phyloP scores from a whole-genome alignment of 257 asterid genomes.

The Paulownia fortunei region DNA sequence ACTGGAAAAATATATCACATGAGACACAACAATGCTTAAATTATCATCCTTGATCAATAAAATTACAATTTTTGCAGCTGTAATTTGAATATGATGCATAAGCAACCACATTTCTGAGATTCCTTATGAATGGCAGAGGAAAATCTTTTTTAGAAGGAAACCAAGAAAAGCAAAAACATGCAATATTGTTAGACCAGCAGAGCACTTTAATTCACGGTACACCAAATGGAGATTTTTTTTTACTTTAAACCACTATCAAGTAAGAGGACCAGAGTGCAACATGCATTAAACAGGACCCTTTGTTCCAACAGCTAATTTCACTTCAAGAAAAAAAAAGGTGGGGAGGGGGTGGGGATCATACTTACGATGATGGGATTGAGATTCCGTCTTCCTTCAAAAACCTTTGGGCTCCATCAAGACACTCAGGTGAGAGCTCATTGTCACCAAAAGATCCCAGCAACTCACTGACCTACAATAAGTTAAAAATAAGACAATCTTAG shows the following conservation, averaged over 20 bases:
- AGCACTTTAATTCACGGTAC: neutral
- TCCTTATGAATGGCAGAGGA: neutral
- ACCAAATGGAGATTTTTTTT: constrained; percentile 11
- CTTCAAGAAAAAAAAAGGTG: neutral
- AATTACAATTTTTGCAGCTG: neutral
- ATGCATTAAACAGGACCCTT: neutral
- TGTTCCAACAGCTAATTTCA: constrained; percentile 12
- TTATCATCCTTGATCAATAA: neutral
- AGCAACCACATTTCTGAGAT: constrained; percentile 9
- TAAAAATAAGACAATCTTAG: constrained; percentile 13
- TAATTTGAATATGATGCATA: neutral
- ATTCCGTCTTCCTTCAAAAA: constrained; percentile 91
- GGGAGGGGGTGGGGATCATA: neutral
- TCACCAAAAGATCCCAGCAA: constrained; percentile 98
- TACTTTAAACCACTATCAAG: neutral
- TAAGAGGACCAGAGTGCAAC: neutral
- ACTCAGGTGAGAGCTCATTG: constrained; percentile 99
- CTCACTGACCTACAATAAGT: constrained; percentile 80
- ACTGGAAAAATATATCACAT: neutral
- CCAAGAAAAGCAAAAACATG: neutral
- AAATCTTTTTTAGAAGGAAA: neutral
- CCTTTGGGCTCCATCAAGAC: constrained; percentile 98
- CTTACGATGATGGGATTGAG: constrained; percentile 95
- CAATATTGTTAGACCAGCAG: constrained; percentile 12
- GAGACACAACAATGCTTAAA: neutral